Evolutionary conservation across 805 yeast genomes (phyloP).

Genomic region (Candida krabiensis): DNA sequence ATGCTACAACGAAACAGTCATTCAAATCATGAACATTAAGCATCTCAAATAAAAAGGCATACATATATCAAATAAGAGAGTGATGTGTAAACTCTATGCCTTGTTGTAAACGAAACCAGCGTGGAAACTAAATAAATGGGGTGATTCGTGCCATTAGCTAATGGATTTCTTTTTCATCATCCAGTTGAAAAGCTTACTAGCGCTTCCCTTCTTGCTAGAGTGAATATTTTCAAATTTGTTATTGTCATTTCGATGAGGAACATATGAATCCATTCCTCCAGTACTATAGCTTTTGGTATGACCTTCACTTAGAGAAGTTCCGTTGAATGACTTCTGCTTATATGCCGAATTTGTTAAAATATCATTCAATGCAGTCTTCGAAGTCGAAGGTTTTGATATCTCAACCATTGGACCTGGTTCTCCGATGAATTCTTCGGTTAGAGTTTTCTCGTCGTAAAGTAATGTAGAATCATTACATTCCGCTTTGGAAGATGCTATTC

Average conservation of each 20-base stretch:
- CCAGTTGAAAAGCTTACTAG: slow-evolving; percentile 15
- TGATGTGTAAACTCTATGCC: no score
- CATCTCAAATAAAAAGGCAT: no score
- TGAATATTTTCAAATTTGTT: slow-evolving; percentile 1
- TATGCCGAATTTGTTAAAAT: slow-evolving; percentile 1
- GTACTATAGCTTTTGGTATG: slow-evolving; percentile 18
- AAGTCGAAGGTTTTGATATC: slow-evolving; percentile 4
- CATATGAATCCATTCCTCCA: slow-evolving; percentile 5
- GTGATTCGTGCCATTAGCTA: no score
- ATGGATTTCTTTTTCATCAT: slow-evolving; percentile 15
- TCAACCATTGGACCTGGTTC: slow-evolving; percentile 37
- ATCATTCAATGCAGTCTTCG: slow-evolving; percentile 7
- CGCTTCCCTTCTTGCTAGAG: slow-evolving; percentile 2
- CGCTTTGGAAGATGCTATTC: not conserved
- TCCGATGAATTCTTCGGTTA: slow-evolving; percentile 30
- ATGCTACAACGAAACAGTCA: no score
- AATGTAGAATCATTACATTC: slow-evolving; percentile 24
- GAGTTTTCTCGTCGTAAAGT: slow-evolving; percentile 26
- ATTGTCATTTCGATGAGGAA: not conserved
- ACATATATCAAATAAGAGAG: no score
- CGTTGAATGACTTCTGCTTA: not conserved
- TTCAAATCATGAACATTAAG: no score
- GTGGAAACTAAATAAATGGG: no score
- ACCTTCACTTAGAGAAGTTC: not conserved
- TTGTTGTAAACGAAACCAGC: no score